phyloP scores from a whole-genome alignment of 495 filamentous ascomycete species.

The Melanomma pulvis-pyrius region DNA sequence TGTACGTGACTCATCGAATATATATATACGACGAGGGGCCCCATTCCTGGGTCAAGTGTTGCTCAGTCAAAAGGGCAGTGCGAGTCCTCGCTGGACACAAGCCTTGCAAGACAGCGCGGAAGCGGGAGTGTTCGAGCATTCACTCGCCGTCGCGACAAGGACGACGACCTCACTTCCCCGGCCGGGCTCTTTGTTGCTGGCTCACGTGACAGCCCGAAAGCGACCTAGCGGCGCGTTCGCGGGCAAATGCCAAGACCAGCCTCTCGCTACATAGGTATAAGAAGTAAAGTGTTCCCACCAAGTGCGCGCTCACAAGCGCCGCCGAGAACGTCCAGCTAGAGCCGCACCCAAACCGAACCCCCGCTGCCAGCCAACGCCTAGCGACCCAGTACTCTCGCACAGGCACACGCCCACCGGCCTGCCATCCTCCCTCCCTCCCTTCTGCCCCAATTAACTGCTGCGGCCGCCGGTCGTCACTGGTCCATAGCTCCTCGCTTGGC shows the following conservation, averaged over 20 bases:
- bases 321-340: not conserved
- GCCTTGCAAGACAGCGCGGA: no score
- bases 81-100: no score
- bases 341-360: not conserved
- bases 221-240: not conserved
- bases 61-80: no score
- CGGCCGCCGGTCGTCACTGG: not conserved
- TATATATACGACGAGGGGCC: no score
- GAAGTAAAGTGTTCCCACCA: not conserved
- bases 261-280: not conserved
- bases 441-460: not conserved
- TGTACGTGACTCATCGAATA: no score
- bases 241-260: not conserved
- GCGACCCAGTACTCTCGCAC: not conserved
- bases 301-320: no score
- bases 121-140: not conserved
- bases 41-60: no score
- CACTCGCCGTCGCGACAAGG: not conserved
- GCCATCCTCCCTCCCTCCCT: not conserved
- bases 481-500: conserved; percentile 9
- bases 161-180: not conserved
- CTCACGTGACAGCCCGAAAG: not conserved
- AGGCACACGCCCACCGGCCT: not conserved
- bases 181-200: not conserved
- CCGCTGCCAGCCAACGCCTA: not conserved